phyloP scores from a whole-genome alignment of 2,329 filamentous ascomycete genomes.

The Albifimbria verrucaria region DNA sequence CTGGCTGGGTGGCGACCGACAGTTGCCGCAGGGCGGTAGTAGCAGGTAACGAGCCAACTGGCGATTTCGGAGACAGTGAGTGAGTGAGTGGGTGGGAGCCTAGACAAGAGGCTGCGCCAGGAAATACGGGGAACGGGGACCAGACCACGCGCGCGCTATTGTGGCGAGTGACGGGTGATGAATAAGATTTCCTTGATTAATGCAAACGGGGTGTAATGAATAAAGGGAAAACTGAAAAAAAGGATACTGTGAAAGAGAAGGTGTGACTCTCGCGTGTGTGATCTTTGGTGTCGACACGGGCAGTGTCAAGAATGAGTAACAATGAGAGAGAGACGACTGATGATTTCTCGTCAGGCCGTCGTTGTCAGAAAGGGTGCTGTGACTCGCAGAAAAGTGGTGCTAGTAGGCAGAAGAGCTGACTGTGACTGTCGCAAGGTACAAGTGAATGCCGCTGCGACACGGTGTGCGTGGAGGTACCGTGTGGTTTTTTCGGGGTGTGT shows the following conservation, averaged over 20 bases:
- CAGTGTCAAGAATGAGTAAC: slow-evolving; percentile 2
- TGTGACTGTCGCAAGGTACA: slow-evolving; percentile 47
- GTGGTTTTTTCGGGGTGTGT: slow-evolving; percentile 14
- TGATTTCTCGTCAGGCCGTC: neutral
- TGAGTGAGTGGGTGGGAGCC: slow-evolving; percentile 20
- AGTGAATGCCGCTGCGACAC: slow-evolving; percentile 48
- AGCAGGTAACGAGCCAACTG: slow-evolving; percentile 25
- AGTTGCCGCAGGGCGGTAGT: slow-evolving; percentile 24
- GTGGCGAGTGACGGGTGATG: slow-evolving; percentile 21
- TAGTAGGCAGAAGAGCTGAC: too few species aligned
- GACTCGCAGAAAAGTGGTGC: too few species aligned
- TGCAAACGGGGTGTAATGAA: slow-evolving; percentile 14
- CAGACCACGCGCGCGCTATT: slow-evolving; percentile 16
- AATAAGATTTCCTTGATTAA: neutral
- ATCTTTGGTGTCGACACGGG: too few species aligned
- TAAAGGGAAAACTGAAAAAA: neutral
- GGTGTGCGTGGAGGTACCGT: neutral
- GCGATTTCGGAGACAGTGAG: slow-evolving; percentile 36
- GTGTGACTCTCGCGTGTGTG: too few species aligned
- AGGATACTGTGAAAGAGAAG: too few species aligned
- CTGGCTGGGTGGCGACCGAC: slow-evolving; percentile 28
- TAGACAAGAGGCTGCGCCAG: slow-evolving; percentile 11
- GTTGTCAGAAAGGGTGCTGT: neutral
- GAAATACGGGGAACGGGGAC: neutral
- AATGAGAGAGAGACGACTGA: neutral